Evolutionary conservation across 495 filamentous ascomycete species (phyloP), one percentile per base, ranked within the genome.

Genomic region (Xylaria bambusicola): DNA sequence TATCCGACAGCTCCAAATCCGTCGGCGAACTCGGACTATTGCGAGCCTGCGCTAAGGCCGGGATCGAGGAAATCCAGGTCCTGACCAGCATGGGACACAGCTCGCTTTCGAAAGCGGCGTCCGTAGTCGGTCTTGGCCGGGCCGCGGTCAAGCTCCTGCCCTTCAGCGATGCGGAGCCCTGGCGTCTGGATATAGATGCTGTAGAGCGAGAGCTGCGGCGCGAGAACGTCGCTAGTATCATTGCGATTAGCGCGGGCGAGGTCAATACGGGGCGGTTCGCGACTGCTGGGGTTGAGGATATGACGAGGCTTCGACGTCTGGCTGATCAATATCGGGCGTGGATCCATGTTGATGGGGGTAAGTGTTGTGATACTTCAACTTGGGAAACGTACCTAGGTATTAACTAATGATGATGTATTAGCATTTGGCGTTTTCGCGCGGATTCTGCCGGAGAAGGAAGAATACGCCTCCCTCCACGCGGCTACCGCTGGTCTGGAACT

Each of bases 221-320:
- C 31, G 63, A 70, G 3, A 78, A 80, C 15, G 80, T 80, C 23
- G 90, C 80, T 10, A 88, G 79, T 44, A 92, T 98, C 54, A 81
- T 97, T 2, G 88, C 81, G 13, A 75, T 96, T 7, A 92, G 91
- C 23, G 87, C 86, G 23, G 91, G 89, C 7, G 93, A 98, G 75
- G 91, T 97, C 36, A 97, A 98, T 64, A 96, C 92, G 3, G 93
- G 93, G 1, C 76, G 82, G 6, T 97, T 94, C 72, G 90, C 89
- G 2, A 89, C 86, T 17, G 71, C 72, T 23, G 79, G 81, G 9
- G 27, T 76, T 10, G 72, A 74, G 15, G 84, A 91, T 12, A 83
- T 96, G 80, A 72, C 70, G 42, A 70, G 77, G 45, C 71, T 97
- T 38, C 79, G 92, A 61, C 70, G 71, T 1, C 65, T 97, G 23